A percentile compares a stretch with the other conserved stretches of the same genome.
These are phyloP conservation scores for Glycine soja DNA, from an alignment of 306 rosid genomes.

Conservation along the genomic window DNA sequence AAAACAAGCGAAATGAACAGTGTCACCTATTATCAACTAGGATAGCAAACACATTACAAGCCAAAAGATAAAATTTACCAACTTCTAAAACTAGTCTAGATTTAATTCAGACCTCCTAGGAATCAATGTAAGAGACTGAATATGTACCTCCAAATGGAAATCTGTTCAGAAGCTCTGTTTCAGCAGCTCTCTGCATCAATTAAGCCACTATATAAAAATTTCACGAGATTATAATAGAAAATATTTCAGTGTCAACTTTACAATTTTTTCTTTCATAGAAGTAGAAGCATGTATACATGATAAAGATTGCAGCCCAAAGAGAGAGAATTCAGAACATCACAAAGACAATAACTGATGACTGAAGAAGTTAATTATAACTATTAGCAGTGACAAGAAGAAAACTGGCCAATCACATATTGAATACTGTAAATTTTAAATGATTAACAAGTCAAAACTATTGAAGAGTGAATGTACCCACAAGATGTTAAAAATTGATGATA, in stretches of 20 bases:
- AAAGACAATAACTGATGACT: background rate
- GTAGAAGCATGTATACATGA: constrained; percentile 2
- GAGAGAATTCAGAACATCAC: constrained; percentile 24
- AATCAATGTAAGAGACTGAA: constrained; percentile 40
- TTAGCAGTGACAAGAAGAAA: constrained; percentile 5
- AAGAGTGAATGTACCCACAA: too few relatives aligned
- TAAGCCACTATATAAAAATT: constrained; percentile 36
- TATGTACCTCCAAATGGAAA: constrained; percentile 83
- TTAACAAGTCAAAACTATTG: too few relatives aligned
- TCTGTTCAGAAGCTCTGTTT: constrained; percentile 75
- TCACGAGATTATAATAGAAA: constrained; percentile 43
- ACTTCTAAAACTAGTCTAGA: background rate
- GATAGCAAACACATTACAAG: background rate
- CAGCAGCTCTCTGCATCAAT: constrained; percentile 85
- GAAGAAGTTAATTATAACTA: background rate
- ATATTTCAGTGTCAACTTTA: background rate
- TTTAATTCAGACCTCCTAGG: background rate
- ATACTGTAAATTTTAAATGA: too few relatives aligned
- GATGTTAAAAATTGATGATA: background rate
- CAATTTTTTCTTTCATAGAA: background rate
- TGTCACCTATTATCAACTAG: background rate
- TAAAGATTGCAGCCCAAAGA: background rate
- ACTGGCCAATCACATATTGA: constrained; percentile 6
- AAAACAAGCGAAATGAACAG: too few relatives aligned
- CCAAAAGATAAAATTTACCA: constrained; percentile 3